A percentile compares a stretch with the other conserved stretches of the same genome.
Conservation (phyloP, 306 rosid genomes). For the Neltuma alba region DNA sequence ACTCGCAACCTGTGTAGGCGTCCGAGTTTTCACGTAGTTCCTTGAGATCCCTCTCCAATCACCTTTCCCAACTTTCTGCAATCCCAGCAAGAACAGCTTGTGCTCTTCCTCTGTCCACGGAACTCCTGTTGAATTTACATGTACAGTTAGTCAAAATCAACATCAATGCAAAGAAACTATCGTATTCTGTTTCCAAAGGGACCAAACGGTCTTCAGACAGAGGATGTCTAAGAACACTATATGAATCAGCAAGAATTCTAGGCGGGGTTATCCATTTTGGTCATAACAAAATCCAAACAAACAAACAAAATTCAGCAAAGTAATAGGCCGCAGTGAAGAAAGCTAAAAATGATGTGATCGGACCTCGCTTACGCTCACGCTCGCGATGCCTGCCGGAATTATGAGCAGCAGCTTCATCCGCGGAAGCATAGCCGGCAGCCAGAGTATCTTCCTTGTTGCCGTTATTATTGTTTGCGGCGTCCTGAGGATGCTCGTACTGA, state of each 20-base stretch:
- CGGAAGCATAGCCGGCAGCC: slow-evolving; percentile 78
- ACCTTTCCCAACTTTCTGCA: slow-evolving; percentile 96
- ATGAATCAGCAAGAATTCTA: background rate
- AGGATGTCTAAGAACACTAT: background rate
- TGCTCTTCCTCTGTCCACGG: slow-evolving; percentile 99
- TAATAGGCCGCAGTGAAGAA: background rate
- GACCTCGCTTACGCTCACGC: slow-evolving; percentile 98
- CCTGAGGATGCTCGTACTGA: slow-evolving; percentile 79
- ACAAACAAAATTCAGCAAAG: background rate
- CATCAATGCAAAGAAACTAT: background rate
- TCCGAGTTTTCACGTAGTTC: slow-evolving; percentile 95
- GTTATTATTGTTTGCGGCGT: slow-evolving; percentile 26
- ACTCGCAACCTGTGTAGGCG: slow-evolving; percentile 98
- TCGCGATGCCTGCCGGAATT: slow-evolving; percentile 70
- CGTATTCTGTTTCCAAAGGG: background rate
- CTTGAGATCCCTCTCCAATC: slow-evolving; percentile 99
- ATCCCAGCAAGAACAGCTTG: slow-evolving; percentile 86
- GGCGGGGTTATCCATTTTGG: background rate
- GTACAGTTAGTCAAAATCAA: background rate
- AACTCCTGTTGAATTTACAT: slow-evolving; percentile 64
- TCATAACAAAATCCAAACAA: background rate
- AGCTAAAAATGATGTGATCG: slow-evolving; percentile 1
- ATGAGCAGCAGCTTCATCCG: slow-evolving; percentile 70
- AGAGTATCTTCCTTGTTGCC: slow-evolving; percentile 48
- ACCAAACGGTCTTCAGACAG: background rate